Evolutionary conservation across 2,329 filamentous ascomycete species (phyloP).

Genomic region (Epichloe sp.): DNA sequence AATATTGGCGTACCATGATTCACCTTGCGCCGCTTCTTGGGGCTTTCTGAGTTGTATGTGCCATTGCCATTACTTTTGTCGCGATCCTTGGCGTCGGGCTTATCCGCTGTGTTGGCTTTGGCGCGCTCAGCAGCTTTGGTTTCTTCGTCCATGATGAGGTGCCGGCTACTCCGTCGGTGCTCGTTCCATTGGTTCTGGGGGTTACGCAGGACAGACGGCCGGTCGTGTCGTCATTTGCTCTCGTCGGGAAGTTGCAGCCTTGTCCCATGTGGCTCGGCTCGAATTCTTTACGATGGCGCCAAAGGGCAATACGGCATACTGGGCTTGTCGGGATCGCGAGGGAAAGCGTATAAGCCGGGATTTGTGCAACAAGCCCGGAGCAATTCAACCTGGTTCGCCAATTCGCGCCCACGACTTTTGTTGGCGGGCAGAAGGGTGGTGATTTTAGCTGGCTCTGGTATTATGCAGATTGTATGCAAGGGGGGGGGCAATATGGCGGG

Average conservation of each 20-base stretch:
- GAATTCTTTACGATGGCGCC: neutral
- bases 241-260: slow-evolving; percentile 17
- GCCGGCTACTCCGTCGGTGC: slow-evolving; percentile 18
- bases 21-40: slow-evolving; percentile 78
- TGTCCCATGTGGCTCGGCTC: slow-evolving; percentile 1
- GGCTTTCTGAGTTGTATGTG: slow-evolving; percentile 33
- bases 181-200: slow-evolving; percentile 16
- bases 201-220: slow-evolving; percentile 19
- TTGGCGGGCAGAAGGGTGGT: neutral
- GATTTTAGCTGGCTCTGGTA: neutral
- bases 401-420: neutral
- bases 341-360: neutral
- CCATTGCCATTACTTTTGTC: neutral
- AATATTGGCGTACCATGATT: slow-evolving; percentile 58
- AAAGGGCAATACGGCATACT: slow-evolving; percentile 4
- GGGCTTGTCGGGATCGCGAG: slow-evolving; percentile 1
- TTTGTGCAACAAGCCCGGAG: neutral
- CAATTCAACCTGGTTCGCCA: neutral
- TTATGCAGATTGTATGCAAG: too few species aligned
- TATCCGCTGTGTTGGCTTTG: slow-evolving; percentile 15
- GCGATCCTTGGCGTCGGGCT: slow-evolving; percentile 4
- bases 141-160: slow-evolving; percentile 19
- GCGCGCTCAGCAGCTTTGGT: slow-evolving; percentile 16
- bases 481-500: too few species aligned
- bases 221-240: slow-evolving; percentile 18